These are phyloP conservation scores for Orbilia javanica DNA, from an alignment of 2,329 filamentous ascomycete genomes.

Conservation along the genomic window DNA sequence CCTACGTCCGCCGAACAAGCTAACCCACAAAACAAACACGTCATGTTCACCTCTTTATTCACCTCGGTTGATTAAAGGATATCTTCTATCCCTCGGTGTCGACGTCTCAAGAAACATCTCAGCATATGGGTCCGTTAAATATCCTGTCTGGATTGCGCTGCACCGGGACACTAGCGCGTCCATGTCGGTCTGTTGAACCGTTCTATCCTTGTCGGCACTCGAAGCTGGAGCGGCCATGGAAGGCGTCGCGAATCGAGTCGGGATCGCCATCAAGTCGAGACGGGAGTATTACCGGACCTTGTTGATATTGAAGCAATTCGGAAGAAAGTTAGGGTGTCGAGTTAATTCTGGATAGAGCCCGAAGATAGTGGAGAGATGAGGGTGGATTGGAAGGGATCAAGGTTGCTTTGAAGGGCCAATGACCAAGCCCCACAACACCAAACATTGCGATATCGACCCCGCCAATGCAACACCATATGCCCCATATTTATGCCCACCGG, in stretches of 20 bases:
- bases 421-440: no score
- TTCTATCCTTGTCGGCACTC: conserved; percentile 72
- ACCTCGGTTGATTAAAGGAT: conserved; percentile 97
- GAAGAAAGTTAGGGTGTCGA: neutral
- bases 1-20: neutral
- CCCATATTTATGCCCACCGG: no score
- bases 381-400: neutral
- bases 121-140: conserved; percentile 85
- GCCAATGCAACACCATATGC: no score
- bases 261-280: conserved; percentile 35
- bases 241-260: conserved; percentile 47
- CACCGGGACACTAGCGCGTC: conserved; percentile 90
- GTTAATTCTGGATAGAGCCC: no score
- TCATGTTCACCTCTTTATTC: conserved; percentile 61
- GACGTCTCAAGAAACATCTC: conserved; percentile 73
- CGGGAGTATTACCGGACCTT: neutral
- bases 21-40: conserved; percentile 30
- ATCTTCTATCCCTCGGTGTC: conserved; percentile 70
- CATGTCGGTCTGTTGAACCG: conserved; percentile 88
- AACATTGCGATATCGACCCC: no score
- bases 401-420: no score
- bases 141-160: conserved; percentile 87
- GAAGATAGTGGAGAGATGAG: no score
- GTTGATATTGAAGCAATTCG: neutral
- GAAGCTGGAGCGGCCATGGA: conserved; percentile 9